Percentiles rank a stretch among this genome's conserved stretches.
Conservation (phyloP, 1,139 yeast species). For the Chernovozyma sophiae-reginae region DNA sequence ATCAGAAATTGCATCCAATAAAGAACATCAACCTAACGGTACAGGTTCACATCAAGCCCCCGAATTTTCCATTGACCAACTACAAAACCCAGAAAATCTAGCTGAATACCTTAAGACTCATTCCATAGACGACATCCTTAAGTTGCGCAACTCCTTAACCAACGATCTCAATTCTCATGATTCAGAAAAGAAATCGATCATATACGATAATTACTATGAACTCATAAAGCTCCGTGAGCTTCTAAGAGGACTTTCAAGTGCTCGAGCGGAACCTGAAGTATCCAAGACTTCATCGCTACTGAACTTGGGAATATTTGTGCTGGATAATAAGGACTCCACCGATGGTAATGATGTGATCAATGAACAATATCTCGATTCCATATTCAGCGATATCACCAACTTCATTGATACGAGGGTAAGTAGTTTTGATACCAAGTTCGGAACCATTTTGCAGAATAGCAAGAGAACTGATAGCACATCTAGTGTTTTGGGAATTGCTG, state of each 20-base stretch:
- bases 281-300: constrained; percentile 1
- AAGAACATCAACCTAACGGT: constrained; percentile 1
- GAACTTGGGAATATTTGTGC: constrained; percentile 4
- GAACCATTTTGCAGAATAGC: constrained; percentile 2
- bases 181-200: constrained; percentile 43
- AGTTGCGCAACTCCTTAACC: constrained; percentile 31
- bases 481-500: neutral
- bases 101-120: constrained; percentile 31
- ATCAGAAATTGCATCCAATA: neutral
- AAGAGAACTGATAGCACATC: neutral
- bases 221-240: constrained; percentile 40
- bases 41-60: too few relatives aligned
- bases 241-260: constrained; percentile 24
- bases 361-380: constrained; percentile 22
- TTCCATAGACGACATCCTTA: constrained; percentile 33
- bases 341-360: constrained; percentile 8
- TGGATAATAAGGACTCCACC: neutral
- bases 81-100: constrained; percentile 18
- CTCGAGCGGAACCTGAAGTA: constrained; percentile 12
- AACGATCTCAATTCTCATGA: constrained; percentile 34
- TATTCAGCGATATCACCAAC: constrained; percentile 23
- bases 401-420: constrained; percentile 23
- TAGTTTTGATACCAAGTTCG: constrained; percentile 27
- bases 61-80: constrained; percentile 3
- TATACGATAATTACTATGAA: constrained; percentile 45